Conservation (phyloP, 768 basidiomycete genomes). For the Ramaria rubella region DNA sequence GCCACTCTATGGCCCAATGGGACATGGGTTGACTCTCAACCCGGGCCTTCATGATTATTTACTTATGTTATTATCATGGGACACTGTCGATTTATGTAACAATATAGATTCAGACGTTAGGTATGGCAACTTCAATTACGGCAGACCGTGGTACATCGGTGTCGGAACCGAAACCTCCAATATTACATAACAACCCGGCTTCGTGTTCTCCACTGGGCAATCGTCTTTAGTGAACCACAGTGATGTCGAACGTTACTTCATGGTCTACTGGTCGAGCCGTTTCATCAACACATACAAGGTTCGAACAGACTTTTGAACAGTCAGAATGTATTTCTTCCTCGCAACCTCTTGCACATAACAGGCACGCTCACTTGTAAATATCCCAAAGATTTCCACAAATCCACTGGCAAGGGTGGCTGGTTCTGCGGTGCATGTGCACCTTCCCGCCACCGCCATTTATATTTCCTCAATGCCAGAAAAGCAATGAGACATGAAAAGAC, state of each 20-base stretch:
- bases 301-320: neutral
- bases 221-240: too few relatives aligned
- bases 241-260: neutral
- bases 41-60: constrained; percentile 49
- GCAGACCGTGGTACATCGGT: too few relatives aligned
- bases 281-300: neutral
- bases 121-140: too few relatives aligned
- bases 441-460: neutral
- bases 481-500: neutral
- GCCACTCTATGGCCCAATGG: constrained; percentile 74
- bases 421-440: neutral
- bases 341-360: neutral
- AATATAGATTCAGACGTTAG: too few relatives aligned
- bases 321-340: neutral
- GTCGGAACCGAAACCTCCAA: too few relatives aligned
- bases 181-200: too few relatives aligned
- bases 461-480: neutral
- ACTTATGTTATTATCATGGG: neutral
- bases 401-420: neutral
- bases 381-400: neutral
- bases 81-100: too few relatives aligned
- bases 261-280: neutral
- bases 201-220: too few relatives aligned
- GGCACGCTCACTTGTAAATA: neutral
- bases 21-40: constrained; percentile 68